phyloP scores from a whole-genome alignment of 2,329 filamentous ascomycete genomes.

The Alternaria sp. region DNA sequence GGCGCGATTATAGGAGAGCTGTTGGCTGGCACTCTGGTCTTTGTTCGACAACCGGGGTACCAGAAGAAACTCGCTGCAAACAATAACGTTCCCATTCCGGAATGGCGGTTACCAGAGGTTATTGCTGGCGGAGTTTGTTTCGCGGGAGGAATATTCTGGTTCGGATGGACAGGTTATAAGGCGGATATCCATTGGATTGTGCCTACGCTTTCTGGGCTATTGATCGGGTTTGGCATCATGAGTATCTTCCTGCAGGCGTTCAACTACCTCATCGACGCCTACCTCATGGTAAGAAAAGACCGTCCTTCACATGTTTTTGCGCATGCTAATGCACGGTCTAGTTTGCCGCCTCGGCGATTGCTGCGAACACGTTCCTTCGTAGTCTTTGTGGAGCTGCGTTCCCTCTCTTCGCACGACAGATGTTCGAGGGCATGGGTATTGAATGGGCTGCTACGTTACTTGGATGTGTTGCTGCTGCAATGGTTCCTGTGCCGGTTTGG shows the following conservation, averaged over 20 bases:
- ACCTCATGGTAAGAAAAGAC: conserved; percentile 56
- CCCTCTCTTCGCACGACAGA: conserved; percentile 64
- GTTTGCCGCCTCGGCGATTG: conserved; percentile 63
- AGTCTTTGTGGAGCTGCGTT: conserved; percentile 61
- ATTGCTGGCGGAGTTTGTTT: conserved; percentile 62
- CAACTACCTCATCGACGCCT: conserved; percentile 69
- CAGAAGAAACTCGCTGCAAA: conserved; percentile 60
- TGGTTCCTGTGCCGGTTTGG: conserved; percentile 57
- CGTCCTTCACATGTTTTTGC: no score
- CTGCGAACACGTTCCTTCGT: conserved; percentile 64
- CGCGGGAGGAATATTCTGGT: not conserved
- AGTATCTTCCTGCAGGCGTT: conserved; percentile 66
- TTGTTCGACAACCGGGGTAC: conserved; percentile 73
- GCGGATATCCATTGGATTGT: no score
- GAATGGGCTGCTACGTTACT: conserved; percentile 57
- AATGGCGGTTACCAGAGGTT: conserved; percentile 65
- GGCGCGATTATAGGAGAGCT: conserved; percentile 82
- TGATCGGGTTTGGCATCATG: conserved; percentile 66
- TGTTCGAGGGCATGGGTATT: conserved; percentile 64
- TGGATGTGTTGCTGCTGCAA: conserved; percentile 53
- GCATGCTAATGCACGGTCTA: conserved; percentile 23
- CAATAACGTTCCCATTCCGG: conserved; percentile 61
- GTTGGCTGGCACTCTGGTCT: conserved; percentile 70
- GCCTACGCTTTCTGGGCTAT: conserved; percentile 49
- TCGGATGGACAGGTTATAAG: no score